Base-by-base conservation (phyloP, 2,329 filamentous ascomycete species). In the Colletotrichum gloeosporioides region DNA sequence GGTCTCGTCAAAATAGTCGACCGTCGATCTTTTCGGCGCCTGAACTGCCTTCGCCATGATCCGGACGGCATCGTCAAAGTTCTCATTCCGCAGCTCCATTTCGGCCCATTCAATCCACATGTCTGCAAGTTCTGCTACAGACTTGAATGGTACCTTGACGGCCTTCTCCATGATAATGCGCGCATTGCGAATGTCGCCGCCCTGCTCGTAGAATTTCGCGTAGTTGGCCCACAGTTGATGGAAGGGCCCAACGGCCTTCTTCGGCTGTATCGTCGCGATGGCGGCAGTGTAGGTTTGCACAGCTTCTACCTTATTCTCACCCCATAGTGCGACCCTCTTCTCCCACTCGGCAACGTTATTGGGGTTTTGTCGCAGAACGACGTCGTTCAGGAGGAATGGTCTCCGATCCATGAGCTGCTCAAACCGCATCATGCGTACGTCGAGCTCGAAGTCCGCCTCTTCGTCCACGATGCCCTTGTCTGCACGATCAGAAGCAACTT, bases 81-180 rank as follows among this genome's bases (percentile, higher is more conserved):
- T 98, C 81, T 99, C 96, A 81, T 96, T 96, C 65, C 97, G 94
- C 65, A 99, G 89, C 84, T 99, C 97, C 94, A 99, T 95, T 85
- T 99, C 96, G 1, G 98, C 96, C 96, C 97, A 99, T 86, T 98
- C 96, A 78, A 98, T 98, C 97, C 97, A 99, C 91, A 97, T 98
- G 82, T 99, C 97, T 25, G 97, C 97, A 74, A 99, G 90, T 85
- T 99, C 97, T 34, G 95, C 93, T n/a, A 99, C 96, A 1, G 96
- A 98, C 82, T 98, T 99, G 89, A 98, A 99, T 0, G 96, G 96
- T 2, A 99, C 97, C 83, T 98, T 99, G 82, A 98, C 95, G 16
- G 96, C 96, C 86, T 99, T 99, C 84, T 99, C 96, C 91, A 99
- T 95, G 81, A 99, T 99, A 77, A 98, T 90, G 36, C 97, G 92